Conservation (phyloP, 345 rosid species). For the Iberis pinnata region DNA sequence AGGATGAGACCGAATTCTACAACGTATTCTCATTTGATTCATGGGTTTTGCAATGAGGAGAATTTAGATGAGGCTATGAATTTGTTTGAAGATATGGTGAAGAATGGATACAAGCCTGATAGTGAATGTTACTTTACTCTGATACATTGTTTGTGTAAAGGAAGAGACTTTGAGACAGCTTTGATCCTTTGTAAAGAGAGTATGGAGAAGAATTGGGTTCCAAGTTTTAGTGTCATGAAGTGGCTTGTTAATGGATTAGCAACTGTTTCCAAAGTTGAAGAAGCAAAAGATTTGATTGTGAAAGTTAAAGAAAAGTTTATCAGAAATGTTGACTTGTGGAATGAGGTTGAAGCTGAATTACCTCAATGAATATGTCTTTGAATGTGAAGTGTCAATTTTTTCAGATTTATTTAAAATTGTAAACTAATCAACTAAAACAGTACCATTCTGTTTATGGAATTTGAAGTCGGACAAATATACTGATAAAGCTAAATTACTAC, state of each 20-base stretch:
- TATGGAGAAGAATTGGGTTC: slow-evolving; percentile 65
- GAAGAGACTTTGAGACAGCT: slow-evolving; percentile 56
- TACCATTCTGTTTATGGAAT: too few relatives aligned
- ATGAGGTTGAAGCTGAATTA: neutral
- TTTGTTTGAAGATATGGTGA: slow-evolving; percentile 49
- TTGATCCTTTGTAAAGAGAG: slow-evolving; percentile 32
- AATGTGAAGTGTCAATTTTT: too few relatives aligned
- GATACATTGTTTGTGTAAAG: slow-evolving; percentile 45
- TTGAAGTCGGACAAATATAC: too few relatives aligned
- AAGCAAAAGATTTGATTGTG: slow-evolving; percentile 34
- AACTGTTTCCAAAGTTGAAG: slow-evolving; percentile 40
- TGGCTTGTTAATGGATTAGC: slow-evolving; percentile 59
- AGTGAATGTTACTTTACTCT: slow-evolving; percentile 47
- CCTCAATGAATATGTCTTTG: neutral
- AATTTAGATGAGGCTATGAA: slow-evolving; percentile 53
- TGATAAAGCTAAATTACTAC: too few relatives aligned
- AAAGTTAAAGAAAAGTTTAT: slow-evolving; percentile 49
- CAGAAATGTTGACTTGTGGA: slow-evolving; percentile 2
- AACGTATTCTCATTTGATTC: slow-evolving; percentile 52
- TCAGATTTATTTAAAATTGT: too few relatives aligned
- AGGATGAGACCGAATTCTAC: slow-evolving; percentile 44
- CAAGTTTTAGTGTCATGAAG: slow-evolving; percentile 34
- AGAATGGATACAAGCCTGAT: slow-evolving; percentile 39
- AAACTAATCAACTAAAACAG: too few relatives aligned
- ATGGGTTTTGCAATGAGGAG: slow-evolving; percentile 64